phyloP scores from a whole-genome alignment of 1,139 yeast species.

The Geotrichum histeridarum region DNA sequence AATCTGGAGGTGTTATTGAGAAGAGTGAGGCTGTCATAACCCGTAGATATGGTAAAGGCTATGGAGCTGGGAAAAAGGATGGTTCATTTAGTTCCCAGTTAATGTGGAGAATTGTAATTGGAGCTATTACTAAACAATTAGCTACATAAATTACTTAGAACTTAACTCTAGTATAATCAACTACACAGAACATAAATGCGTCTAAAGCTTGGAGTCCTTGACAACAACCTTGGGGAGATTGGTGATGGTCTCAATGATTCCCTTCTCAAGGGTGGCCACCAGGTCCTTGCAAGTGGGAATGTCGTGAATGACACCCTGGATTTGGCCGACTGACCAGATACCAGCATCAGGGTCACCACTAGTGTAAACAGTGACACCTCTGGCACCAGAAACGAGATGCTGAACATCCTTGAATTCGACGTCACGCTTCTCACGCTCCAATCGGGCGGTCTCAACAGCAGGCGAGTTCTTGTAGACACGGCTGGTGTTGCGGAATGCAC shows the following conservation, averaged over 20 bases:
- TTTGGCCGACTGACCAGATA: conserved; percentile 37
- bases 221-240: conserved; percentile 9
- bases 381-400: conserved; percentile 32
- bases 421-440: conserved; percentile 29
- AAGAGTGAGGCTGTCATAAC: too few species aligned
- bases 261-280: conserved; percentile 29
- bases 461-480: conserved; percentile 35
- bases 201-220: conserved; percentile 12
- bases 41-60: too few species aligned
- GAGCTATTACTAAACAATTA: too few species aligned
- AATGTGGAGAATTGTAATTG: too few species aligned
- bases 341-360: conserved; percentile 36
- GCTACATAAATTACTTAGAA: too few species aligned
- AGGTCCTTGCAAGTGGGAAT: conserved; percentile 34
- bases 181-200: too few species aligned
- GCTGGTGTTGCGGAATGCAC: conserved; percentile 34
- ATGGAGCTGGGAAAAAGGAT: too few species aligned
- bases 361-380: conserved; percentile 33
- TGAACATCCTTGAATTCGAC: conserved; percentile 31
- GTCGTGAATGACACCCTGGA: conserved; percentile 32
- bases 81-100: too few species aligned
- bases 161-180: too few species aligned
- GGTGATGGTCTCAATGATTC: conserved; percentile 21
- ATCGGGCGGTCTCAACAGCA: conserved; percentile 31
- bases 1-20: too few species aligned